Base-by-base conservation (phyloP, 495 filamentous ascomycete species). In the Thermochaetoides thermophila region DNA sequence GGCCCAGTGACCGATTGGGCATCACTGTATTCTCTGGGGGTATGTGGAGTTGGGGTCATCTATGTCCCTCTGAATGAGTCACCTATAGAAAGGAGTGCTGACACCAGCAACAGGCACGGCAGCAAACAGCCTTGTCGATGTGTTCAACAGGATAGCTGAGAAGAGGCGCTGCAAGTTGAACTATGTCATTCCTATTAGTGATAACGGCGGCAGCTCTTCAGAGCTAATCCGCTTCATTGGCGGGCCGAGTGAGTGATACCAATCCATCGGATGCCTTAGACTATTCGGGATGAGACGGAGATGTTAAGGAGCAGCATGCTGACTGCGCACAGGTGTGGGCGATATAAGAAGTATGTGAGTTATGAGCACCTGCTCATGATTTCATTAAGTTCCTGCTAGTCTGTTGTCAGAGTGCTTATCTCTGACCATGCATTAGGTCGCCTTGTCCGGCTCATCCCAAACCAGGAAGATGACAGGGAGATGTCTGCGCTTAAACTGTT, bases 201-300 rank as follows among this genome's bases (percentile, higher is more conserved):
- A 96, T 55, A 96, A 96, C 60, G 87, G 87, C 17, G 87, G 87
- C 12, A 84, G 77, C 20, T 85, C 84, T 1, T 87, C 81, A 5
- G 87, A 96, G 59, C 55, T 95, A 44, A 87, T 94, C 40, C 69
- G 87, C 11, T 82, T 96, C 11, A 82, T 95, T 55, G 87, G 87
- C 1, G 87, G 87, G 0, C 87, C 87, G 32, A 60, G 60, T 63
- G 43, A 40, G 48, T 53, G 7, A 15, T 11, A n/a, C n/a, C n/a
- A n/a, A n/a, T n/a, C n/a, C n/a, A n/a, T n/a, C n/a, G n/a, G n/a
- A n/a, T n/a, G n/a, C n/a, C n/a, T n/a, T n/a, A n/a, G n/a, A n/a
- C n/a, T n/a, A n/a, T n/a, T n/a, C n/a, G n/a, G n/a, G n/a, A n/a
- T n/a, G n/a, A n/a, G n/a, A n/a, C n/a, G n/a, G n/a, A n/a, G n/a